phyloP scores from a whole-genome alignment of 345 rosid species.

The Linum tenue region DNA sequence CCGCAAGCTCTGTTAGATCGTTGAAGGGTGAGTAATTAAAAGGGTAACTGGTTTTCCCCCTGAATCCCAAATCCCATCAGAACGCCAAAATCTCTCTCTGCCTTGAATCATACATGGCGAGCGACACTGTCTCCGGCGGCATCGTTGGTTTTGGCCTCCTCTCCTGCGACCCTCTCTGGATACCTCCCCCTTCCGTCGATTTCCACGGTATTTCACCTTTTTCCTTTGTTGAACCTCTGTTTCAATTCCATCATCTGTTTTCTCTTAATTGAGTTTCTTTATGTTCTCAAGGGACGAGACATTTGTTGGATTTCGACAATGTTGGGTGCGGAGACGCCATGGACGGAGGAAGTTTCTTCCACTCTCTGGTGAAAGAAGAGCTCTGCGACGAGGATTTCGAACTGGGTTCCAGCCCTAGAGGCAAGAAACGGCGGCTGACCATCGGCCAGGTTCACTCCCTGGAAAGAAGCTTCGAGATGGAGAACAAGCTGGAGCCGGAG shows the following conservation, averaged over 20 bases:
- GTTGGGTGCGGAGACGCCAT: not conserved
- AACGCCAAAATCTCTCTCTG: not conserved
- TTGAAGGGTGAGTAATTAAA: no score
- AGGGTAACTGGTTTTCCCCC: no score
- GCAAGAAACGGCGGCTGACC: conserved; percentile 6
- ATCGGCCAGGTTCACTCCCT: not conserved
- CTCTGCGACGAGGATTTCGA: conserved; percentile 1
- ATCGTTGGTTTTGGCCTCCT: conserved; percentile 18
- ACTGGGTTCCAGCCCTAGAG: not conserved
- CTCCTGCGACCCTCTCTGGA: conserved; percentile 35
- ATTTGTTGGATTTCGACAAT: not conserved
- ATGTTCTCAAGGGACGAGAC: not conserved
- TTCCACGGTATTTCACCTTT: conserved; percentile 24
- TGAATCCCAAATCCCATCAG: not conserved
- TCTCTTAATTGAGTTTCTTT: not conserved
- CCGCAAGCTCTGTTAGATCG: not conserved
- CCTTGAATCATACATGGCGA: conserved; percentile 28
- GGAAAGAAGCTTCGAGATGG: not conserved
- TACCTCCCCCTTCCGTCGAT: conserved; percentile 23
- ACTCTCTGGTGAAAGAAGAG: not conserved
- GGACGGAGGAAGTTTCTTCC: not conserved
- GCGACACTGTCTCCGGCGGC: conserved; percentile 15
- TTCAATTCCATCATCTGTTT: conserved; percentile 3
- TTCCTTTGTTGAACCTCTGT: not conserved
- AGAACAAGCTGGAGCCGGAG: conserved; percentile 6